These are phyloP conservation scores for Mortierella sp. DNA, from an alignment of 371 early-diverging fungal species.

Conservation along the genomic window DNA sequence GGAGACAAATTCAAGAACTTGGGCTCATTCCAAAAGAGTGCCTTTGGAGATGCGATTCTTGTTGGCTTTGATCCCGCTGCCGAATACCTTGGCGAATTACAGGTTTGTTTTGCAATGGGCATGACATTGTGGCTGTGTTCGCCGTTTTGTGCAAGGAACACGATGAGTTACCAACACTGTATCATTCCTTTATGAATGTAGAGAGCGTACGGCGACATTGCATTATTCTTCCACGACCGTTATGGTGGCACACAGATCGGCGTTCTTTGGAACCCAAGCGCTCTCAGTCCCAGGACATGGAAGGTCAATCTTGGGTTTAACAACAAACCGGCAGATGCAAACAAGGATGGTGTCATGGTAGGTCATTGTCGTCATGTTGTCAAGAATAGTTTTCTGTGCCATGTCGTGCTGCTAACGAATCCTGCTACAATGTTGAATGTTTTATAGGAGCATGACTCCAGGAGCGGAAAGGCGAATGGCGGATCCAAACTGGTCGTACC, in stretches of 20 bases:
- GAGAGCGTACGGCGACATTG: slow-evolving; percentile 61
- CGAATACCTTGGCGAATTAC: slow-evolving; percentile 68
- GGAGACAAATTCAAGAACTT: slow-evolving; percentile 54
- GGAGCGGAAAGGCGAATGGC: slow-evolving; percentile 44
- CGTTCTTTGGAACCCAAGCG: slow-evolving; percentile 74
- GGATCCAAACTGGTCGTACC: slow-evolving; percentile 65
- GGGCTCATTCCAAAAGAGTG: slow-evolving; percentile 42
- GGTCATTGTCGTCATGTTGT: not conserved
- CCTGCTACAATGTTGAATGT: no score
- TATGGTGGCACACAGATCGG: slow-evolving; percentile 84
- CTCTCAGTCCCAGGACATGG: slow-evolving; percentile 68
- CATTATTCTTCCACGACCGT: slow-evolving; percentile 77
- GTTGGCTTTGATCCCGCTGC: slow-evolving; percentile 75
- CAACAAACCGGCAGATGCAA: slow-evolving; percentile 66
- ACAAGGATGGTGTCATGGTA: slow-evolving; percentile 63
- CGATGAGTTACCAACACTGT: no score
- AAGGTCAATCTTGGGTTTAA: slow-evolving; percentile 74
- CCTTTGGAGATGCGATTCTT: slow-evolving; percentile 55
- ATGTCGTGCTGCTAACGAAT: no score
- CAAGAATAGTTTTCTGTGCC: not conserved
- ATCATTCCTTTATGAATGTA: slow-evolving; percentile 6
- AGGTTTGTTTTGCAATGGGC: slow-evolving; percentile 50
- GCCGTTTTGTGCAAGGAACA: no score
- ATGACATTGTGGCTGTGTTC: no score
- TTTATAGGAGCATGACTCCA: slow-evolving; percentile 55